A percentile compares a stretch with the other conserved stretches of the same genome.
phyloP scores from a whole-genome alignment of 805 yeast genomes.

The Nakazawaea holstii region DNA sequence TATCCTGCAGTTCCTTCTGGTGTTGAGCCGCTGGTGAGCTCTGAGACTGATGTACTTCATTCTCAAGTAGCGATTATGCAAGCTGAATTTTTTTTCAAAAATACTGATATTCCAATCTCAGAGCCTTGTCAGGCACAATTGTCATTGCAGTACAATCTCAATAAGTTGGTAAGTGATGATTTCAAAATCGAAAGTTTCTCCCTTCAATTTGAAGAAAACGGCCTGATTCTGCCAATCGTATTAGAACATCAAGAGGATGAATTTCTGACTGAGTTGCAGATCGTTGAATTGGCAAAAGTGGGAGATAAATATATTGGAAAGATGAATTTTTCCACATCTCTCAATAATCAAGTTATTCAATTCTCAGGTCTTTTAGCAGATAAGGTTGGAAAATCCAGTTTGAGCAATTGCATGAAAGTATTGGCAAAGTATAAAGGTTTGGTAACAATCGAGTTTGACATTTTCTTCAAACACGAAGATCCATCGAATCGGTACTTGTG shows the following conservation, averaged over 20 bases:
- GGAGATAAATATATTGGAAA: not conserved
- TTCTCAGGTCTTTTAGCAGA: not conserved
- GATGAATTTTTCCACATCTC: not conserved
- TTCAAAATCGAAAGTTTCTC: constrained; percentile 16
- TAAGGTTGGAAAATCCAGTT: not conserved
- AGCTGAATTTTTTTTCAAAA: constrained; percentile 16
- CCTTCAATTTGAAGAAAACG: constrained; percentile 17
- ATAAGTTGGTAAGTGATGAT: constrained; percentile 15
- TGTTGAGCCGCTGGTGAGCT: constrained; percentile 1
- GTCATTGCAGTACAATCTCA: constrained; percentile 21
- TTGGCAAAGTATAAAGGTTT: not conserved
- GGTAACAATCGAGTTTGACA: not conserved
- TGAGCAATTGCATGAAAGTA: not conserved
- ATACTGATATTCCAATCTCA: constrained; percentile 14
- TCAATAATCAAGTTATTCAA: not conserved
- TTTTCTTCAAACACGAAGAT: not conserved
- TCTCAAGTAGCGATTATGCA: constrained; percentile 16
- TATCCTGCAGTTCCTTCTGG: constrained; percentile 14
- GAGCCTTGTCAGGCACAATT: constrained; percentile 26
- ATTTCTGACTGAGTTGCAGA: not conserved
- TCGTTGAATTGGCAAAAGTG: not conserved
- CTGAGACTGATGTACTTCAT: constrained; percentile 5
- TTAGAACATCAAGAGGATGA: not conserved
- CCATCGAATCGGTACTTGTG: not conserved
- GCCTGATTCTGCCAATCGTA: constrained; percentile 3